phyloP scores from a whole-genome alignment of 2,329 filamentous ascomycete genomes.

The Hypomyces perniciosus region DNA sequence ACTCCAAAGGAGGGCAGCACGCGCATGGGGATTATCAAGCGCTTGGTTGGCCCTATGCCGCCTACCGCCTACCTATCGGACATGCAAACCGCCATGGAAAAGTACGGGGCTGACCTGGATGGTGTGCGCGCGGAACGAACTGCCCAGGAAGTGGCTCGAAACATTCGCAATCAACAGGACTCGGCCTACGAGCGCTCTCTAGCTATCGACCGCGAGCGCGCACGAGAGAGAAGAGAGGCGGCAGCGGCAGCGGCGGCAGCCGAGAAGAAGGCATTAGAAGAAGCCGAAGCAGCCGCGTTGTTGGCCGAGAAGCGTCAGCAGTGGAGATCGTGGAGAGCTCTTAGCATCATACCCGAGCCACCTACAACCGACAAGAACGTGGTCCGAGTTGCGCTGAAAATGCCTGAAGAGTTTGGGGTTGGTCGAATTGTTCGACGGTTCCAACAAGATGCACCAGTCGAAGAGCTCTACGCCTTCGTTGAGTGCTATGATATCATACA shows the following conservation, averaged over 20 bases:
- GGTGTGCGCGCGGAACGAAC: slow-evolving; percentile 68
- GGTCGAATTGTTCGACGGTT: slow-evolving; percentile 77
- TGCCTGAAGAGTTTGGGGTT: slow-evolving; percentile 54
- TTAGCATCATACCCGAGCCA: slow-evolving; percentile 64
- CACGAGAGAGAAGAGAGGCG: slow-evolving; percentile 68
- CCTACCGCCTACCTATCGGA: slow-evolving; percentile 68
- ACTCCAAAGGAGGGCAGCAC: slow-evolving; percentile 79
- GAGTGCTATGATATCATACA: slow-evolving; percentile 73
- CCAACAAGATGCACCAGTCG: slow-evolving; percentile 59
- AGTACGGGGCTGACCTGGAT: slow-evolving; percentile 70
- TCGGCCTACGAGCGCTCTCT: slow-evolving; percentile 89
- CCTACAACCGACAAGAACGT: slow-evolving; percentile 54
- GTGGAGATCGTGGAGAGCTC: slow-evolving; percentile 77
- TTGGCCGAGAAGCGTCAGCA: slow-evolving; percentile 45
- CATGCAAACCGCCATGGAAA: slow-evolving; percentile 64
- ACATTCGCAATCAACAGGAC: slow-evolving; percentile 81
- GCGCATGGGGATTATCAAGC: slow-evolving; percentile 83
- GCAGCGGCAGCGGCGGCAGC: slow-evolving; percentile 65
- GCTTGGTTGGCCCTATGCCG: slow-evolving; percentile 66
- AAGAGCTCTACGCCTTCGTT: slow-evolving; percentile 93
- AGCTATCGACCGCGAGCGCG: slow-evolving; percentile 80
- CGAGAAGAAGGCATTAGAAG: slow-evolving; percentile 53
- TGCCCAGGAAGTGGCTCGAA: slow-evolving; percentile 76
- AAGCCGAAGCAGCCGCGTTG: slow-evolving; percentile 54
- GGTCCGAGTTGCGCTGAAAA: slow-evolving; percentile 64